These are phyloP conservation scores for Aspergillus pseudonomiae DNA, from an alignment of 2,329 filamentous ascomycete genomes.

Conservation along the genomic window DNA sequence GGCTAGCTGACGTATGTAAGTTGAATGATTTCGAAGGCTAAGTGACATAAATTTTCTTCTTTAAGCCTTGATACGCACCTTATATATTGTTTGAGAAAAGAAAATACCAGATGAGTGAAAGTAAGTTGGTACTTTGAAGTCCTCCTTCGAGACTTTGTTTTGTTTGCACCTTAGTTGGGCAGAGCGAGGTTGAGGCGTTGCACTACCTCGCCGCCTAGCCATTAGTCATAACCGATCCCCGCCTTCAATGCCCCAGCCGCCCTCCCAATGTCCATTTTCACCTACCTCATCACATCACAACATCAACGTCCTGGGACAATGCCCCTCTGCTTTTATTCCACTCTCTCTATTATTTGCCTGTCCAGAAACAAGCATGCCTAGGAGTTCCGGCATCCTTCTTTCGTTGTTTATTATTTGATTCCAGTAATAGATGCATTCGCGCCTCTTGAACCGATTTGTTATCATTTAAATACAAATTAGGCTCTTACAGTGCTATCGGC, in stretches of 20 bases:
- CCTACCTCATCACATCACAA: constrained; percentile 2
- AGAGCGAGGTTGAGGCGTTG: not conserved
- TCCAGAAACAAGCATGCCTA: constrained; percentile 25
- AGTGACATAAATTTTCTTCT: not conserved
- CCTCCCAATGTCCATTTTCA: constrained; percentile 12
- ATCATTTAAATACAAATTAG: constrained; percentile 8
- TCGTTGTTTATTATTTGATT: constrained; percentile 18
- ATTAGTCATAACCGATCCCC: constrained; percentile 30
- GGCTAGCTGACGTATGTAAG: not conserved
- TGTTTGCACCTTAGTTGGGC: not conserved
- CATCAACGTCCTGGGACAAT: constrained; percentile 16
- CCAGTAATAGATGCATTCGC: constrained; percentile 20
- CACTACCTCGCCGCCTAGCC: constrained; percentile 5
- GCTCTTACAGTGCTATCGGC: not conserved
- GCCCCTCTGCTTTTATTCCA: constrained; percentile 10
- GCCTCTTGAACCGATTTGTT: constrained; percentile 14
- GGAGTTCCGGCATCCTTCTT: constrained; percentile 18
- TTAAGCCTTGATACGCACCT: not conserved
- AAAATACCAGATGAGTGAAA: not conserved
- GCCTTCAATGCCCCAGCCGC: constrained; percentile 18
- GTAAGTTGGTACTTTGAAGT: not conserved
- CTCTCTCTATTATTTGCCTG: constrained; percentile 15
- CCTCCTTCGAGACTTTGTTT: not conserved
- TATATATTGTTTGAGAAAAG: not conserved
- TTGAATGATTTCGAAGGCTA: not conserved